A percentile compares a stretch with the other conserved stretches of the same genome.
phyloP scores from a whole-genome alignment of 2,329 filamentous ascomycete species.

The Dactylellina drechsleri region DNA sequence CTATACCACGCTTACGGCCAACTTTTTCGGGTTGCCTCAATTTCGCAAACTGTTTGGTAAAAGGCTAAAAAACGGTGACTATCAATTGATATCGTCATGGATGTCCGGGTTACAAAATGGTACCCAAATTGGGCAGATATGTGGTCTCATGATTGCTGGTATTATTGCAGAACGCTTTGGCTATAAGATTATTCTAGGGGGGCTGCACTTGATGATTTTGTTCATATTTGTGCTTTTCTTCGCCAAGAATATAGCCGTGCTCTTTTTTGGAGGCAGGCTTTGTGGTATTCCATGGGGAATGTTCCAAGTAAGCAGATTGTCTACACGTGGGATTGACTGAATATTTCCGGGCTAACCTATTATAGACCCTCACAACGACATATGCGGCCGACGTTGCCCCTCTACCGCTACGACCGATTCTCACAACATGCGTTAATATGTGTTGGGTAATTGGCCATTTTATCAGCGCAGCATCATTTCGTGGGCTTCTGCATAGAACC shows the following conservation, averaged over 20 bases:
- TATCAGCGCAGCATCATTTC: conserved; percentile 78
- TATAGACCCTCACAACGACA: conserved; percentile 62
- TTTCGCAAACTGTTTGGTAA: conserved; percentile 70
- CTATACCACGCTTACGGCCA: conserved; percentile 59
- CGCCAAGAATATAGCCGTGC: conserved; percentile 59
- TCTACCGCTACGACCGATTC: conserved; percentile 67
- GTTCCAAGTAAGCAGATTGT: conserved; percentile 62
- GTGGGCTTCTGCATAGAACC: conserved; percentile 71
- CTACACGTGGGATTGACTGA: too few relatives aligned
- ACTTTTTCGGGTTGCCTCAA: conserved; percentile 66
- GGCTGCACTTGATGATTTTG: conserved; percentile 53
- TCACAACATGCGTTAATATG: conserved; percentile 71
- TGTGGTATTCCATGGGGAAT: conserved; percentile 59
- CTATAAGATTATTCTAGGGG: conserved; percentile 37
- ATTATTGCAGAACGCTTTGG: conserved; percentile 40
- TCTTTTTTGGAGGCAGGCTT: conserved; percentile 57
- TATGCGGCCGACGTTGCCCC: conserved; percentile 75
- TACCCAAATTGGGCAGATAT: conserved; percentile 45
- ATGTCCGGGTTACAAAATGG: conserved; percentile 70
- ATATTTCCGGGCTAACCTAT: too few relatives aligned
- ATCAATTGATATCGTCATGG: conserved; percentile 70
- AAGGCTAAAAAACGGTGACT: conserved; percentile 64
- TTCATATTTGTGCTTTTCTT: conserved; percentile 58
- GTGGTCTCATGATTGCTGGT: conserved; percentile 46
- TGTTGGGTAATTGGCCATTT: conserved; percentile 73